These are phyloP conservation scores for Aspergillus puulaauensis DNA, from an alignment of 2,329 filamentous ascomycete species.

Conservation along the genomic window DNA sequence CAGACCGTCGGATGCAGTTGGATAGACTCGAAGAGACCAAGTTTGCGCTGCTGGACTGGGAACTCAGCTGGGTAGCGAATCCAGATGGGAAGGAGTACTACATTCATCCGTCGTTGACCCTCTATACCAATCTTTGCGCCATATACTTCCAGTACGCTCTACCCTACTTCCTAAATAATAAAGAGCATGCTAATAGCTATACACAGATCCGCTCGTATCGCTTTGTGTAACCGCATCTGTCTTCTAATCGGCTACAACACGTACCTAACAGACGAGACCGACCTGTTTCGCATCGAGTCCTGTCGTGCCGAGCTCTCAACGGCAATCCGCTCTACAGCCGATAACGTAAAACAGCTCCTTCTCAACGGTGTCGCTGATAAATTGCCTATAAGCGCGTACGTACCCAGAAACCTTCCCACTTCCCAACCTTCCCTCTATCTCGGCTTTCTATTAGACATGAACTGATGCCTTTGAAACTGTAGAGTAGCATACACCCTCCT, in stretches of 20 bases:
- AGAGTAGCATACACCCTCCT: slow-evolving; percentile 15
- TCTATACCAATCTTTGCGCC: slow-evolving; percentile 12
- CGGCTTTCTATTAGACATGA: neutral
- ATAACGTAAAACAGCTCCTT: slow-evolving; percentile 15
- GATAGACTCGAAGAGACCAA: slow-evolving; percentile 12
- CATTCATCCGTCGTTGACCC: slow-evolving; percentile 13
- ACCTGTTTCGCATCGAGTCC: slow-evolving; percentile 8
- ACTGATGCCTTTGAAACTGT: neutral
- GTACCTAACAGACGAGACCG: slow-evolving; percentile 2
- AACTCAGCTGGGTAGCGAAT: slow-evolving; percentile 14
- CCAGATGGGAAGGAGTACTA: slow-evolving; percentile 13
- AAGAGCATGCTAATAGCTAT: neutral
- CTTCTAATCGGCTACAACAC: slow-evolving; percentile 6
- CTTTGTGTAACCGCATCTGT: slow-evolving; percentile 15
- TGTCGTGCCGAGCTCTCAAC: slow-evolving; percentile 10
- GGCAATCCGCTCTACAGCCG: slow-evolving; percentile 12
- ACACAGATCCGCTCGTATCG: slow-evolving; percentile 14
- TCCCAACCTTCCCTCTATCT: neutral
- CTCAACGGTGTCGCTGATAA: slow-evolving; percentile 15
- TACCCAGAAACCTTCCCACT: neutral
- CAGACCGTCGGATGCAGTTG: slow-evolving; percentile 1
- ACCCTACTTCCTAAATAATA: too few relatives aligned
- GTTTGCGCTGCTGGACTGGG: slow-evolving; percentile 11
- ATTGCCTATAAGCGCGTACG: slow-evolving; percentile 17
- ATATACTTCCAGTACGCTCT: slow-evolving; percentile 17